Conservation (phyloP, 805 yeast genomes). For the Starmerella floris region DNA sequence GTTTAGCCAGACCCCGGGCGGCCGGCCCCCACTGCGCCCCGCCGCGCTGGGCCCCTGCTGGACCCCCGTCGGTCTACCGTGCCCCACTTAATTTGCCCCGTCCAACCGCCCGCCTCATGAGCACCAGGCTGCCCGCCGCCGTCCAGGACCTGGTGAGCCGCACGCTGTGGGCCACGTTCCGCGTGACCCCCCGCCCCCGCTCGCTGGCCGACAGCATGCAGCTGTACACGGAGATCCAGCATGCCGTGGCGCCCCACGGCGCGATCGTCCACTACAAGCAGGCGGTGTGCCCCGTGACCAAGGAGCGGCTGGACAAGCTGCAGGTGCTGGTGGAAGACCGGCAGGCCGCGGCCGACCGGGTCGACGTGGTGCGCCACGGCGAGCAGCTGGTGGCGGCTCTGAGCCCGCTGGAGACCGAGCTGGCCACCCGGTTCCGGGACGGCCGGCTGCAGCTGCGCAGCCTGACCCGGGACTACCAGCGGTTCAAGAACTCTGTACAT, state of each 20-base stretch:
- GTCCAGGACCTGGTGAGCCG: constrained; percentile 14
- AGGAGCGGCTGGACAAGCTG: constrained; percentile 21
- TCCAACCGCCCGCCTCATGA: no score
- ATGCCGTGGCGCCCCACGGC: constrained; percentile 17
- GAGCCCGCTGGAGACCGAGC: constrained; percentile 7
- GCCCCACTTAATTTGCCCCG: no score
- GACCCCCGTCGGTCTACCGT: no score
- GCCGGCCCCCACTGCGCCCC: neutral
- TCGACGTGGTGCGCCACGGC: constrained; percentile 3
- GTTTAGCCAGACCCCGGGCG: neutral
- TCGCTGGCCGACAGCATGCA: constrained; percentile 17
- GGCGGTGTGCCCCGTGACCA: constrained; percentile 26
- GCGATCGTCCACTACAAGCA: constrained; percentile 23
- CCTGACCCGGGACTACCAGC: constrained; percentile 7
- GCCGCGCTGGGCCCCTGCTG: no score
- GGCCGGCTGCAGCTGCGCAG: constrained; percentile 1
- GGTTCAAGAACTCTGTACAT: constrained; percentile 2
- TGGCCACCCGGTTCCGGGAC: constrained; percentile 1
- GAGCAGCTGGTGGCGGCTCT: constrained; percentile 9
- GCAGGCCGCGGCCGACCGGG: constrained; percentile 4
- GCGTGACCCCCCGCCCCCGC: constrained; percentile 19
- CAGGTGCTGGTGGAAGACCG: constrained; percentile 23
- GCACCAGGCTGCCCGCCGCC: constrained; percentile 2
- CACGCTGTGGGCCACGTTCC: constrained; percentile 17
- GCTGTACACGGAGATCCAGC: constrained; percentile 7